Evolutionary conservation across 352 stramenopile species (phyloP), one percentile per base, ranked within the genome.

Genomic region (Salisapilia sapeloensis): DNA sequence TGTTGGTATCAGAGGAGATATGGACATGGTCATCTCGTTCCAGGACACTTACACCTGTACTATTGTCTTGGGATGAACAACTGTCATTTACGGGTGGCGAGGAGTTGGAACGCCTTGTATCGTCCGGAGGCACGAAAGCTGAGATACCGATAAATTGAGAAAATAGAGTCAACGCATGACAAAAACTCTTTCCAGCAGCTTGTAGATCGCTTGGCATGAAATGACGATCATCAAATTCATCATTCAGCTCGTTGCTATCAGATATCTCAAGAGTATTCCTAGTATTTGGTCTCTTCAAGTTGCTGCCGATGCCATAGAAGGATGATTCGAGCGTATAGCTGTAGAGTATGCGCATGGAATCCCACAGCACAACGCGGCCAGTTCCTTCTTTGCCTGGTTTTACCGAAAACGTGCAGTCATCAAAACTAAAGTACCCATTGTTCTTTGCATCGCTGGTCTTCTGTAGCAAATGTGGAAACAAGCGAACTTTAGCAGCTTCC

Each of bases 261-360:
- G n/a, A n/a, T n/a, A n/a, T n/a, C n/a, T n/a, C n/a, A n/a, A n/a
- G n/a, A n/a, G n/a, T n/a, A n/a, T n/a, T n/a, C n/a, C n/a, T n/a
- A n/a, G n/a, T n/a, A n/a, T n/a, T n/a, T n/a, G 13, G 19, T 3
- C 17, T 4, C 29, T 16, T 6, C 18, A 5, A 38, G 32, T 71
- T 65, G 11, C 34, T 7, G 1, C 54, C 54, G 2, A 69, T 53
- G 4, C 72, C 72, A 17, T 64, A 87, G 47, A 85, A 87, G 2
- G 69, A 83, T 2, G 60, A 42, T 48, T 87, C 72, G 10, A 87
- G 54, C 10, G 69, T 85, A 47, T 79, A 83, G 47, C 69, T 85
- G 34, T 87, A 58, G 21, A 79, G 61, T 24, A 81, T 61, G 9
- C 60, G 37, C 12, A 56, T 56, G 30, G 81, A 58, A 9, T 60